Conservation (phyloP, 139 green algal genomes). For the Chlamydomonas sphaeroides region DNA sequence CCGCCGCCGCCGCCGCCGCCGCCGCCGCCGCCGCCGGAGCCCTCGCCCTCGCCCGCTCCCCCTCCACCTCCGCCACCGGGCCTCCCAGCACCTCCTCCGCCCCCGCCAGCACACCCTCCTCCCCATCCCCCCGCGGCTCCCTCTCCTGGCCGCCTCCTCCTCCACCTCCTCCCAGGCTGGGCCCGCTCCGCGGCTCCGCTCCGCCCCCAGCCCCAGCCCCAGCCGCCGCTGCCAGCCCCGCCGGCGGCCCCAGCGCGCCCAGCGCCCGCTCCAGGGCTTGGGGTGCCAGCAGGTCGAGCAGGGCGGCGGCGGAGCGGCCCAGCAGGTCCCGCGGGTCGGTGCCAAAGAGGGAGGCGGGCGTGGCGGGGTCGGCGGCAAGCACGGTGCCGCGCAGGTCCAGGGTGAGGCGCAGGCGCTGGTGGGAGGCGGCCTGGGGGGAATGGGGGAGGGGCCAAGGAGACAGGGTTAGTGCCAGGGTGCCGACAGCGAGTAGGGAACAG, state of each 20-base stretch:
- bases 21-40: neutral
- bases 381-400: slow-evolving; percentile 4
- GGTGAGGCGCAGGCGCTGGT: neutral
- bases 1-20: neutral
- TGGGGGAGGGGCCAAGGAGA: neutral
- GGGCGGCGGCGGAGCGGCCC: neutral
- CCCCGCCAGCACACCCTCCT: neutral
- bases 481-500: too few species aligned
- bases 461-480: too few species aligned
- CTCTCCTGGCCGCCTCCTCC: too few species aligned
- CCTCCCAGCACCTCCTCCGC: neutral
- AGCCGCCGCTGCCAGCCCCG: neutral
- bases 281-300: neutral
- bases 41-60: neutral
- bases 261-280: neutral
- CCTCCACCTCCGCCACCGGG: too few species aligned
- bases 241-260: too few species aligned
- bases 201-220: neutral
- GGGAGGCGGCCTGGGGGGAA: neutral
- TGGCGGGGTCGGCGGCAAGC: neutral
- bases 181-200: too few species aligned
- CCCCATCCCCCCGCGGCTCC: too few species aligned
- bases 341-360: neutral
- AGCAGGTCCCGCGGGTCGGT: neutral
- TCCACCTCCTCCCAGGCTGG: too few species aligned